Evolutionary conservation across 192 early-diverging fungal genomes (phyloP).

Genomic region (Umbelopsis vinacea): DNA sequence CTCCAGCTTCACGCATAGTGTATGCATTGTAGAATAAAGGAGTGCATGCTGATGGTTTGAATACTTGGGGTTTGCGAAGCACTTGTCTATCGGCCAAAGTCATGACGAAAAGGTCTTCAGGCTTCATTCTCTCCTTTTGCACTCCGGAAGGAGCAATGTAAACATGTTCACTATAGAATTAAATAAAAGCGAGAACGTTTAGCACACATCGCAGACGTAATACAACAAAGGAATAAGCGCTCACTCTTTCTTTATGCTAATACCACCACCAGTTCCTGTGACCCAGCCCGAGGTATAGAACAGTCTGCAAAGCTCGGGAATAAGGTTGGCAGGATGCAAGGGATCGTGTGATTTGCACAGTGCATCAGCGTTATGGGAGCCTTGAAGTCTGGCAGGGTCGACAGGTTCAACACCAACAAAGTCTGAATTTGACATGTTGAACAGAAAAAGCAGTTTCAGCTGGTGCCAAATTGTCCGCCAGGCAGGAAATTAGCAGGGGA

Average conservation of each 20-base stretch:
- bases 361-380: slow-evolving; percentile 33
- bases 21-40: slow-evolving; percentile 96
- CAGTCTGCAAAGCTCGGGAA: slow-evolving; percentile 87
- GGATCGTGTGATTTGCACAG: slow-evolving; percentile 62
- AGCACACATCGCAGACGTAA: not conserved
- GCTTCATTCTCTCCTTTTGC: slow-evolving; percentile 92
- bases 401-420: slow-evolving; percentile 18
- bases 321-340: slow-evolving; percentile 81
- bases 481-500: not conserved
- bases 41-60: slow-evolving; percentile 92
- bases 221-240: not conserved
- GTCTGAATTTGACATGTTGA: slow-evolving; percentile 5
- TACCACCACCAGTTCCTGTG: slow-evolving; percentile 93
- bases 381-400: slow-evolving; percentile 2
- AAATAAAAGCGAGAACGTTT: not conserved
- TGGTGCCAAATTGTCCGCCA: not conserved
- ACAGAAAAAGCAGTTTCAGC: not conserved
- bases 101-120: slow-evolving; percentile 87
- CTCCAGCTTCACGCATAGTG: slow-evolving; percentile 79
- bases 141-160: slow-evolving; percentile 94
- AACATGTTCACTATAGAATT: slow-evolving; percentile 60
- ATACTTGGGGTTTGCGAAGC: slow-evolving; percentile 70
- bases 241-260: slow-evolving; percentile 78
- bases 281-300: slow-evolving; percentile 96
- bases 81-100: slow-evolving; percentile 56